Conservation (phyloP, 192 early-diverging fungal genomes). For the Coemansia sp. region DNA sequence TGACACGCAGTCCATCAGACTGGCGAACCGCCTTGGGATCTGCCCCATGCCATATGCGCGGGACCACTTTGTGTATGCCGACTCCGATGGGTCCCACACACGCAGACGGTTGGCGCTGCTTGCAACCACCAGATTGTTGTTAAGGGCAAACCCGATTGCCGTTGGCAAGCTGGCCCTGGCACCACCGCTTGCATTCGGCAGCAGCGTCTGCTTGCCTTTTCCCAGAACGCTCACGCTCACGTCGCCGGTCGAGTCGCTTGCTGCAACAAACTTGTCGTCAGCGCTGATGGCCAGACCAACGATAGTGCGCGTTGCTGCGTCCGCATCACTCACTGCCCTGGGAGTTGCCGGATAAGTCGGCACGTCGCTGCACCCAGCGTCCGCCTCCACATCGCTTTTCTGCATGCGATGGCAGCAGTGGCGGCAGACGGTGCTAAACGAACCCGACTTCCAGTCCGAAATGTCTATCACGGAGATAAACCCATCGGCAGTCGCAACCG, state of each 20-base stretch:
- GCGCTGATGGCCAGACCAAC: constrained; percentile 70
- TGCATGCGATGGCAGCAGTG: constrained; percentile 70
- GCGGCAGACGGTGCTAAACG: constrained; percentile 61
- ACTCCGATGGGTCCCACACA: constrained; percentile 62
- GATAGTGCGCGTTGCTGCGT: constrained; percentile 60
- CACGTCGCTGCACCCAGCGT: constrained; percentile 53
- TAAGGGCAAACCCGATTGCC: constrained; percentile 27
- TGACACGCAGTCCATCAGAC: constrained; percentile 68
- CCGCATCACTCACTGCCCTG: constrained; percentile 17
- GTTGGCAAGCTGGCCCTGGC: constrained; percentile 27
- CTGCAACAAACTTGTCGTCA: constrained; percentile 81
- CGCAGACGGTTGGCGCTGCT: constrained; percentile 80
- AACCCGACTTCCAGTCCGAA: constrained; percentile 58
- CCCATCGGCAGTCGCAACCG: constrained; percentile 76
- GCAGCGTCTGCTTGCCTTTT: constrained; percentile 5
- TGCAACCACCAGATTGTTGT: constrained; percentile 34
- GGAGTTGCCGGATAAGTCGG: constrained; percentile 46
- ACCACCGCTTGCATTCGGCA: constrained; percentile 2
- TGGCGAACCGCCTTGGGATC: constrained; percentile 67
- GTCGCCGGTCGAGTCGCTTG: constrained; percentile 71
- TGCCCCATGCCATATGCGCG: constrained; percentile 59
- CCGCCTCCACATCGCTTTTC: constrained; percentile 37
- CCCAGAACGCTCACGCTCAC: constrained; percentile 65
- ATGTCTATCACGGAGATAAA: constrained; percentile 78
- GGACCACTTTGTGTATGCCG: constrained; percentile 84